Conservation (phyloP, 805 yeast genomes). For the Ogataea zsoltii region DNA sequence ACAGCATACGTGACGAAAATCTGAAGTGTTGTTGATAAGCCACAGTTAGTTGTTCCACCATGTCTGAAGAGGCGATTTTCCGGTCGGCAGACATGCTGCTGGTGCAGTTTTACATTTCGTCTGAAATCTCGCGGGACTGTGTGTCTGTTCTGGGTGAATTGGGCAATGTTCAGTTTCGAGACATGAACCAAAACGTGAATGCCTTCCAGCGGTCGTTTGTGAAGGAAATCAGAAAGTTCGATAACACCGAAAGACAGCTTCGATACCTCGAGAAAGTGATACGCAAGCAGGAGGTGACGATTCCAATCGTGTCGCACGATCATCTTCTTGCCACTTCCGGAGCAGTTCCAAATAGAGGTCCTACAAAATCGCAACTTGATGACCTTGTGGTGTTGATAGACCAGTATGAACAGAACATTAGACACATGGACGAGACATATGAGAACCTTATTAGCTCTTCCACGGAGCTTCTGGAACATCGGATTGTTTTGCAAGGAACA, state of each 20-base stretch:
- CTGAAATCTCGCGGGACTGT: conserved; percentile 84
- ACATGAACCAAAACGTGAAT: conserved; percentile 75
- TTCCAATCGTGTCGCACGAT: conserved; percentile 30
- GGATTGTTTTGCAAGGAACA: conserved; percentile 51
- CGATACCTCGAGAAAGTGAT: conserved; percentile 54
- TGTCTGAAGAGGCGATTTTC: conserved; percentile 24
- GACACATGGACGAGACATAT: conserved; percentile 68
- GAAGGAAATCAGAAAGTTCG: conserved; percentile 78
- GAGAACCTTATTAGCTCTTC: conserved; percentile 60
- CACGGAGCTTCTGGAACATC: conserved; percentile 63
- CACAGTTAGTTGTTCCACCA: no score
- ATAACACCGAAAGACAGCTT: conserved; percentile 86
- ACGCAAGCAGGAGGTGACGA: conserved; percentile 45
- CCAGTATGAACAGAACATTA: conserved; percentile 68
- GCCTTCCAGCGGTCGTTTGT: conserved; percentile 91
- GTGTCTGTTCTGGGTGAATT: conserved; percentile 85
- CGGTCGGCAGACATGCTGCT: conserved; percentile 95
- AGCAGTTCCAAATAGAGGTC: conserved; percentile 11
- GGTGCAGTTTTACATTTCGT: conserved; percentile 87
- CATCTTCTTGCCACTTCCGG: conserved; percentile 24
- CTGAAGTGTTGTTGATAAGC: no score
- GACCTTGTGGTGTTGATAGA: conserved; percentile 60
- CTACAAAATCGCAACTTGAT: conserved; percentile 66
- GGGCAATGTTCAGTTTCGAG: conserved; percentile 86
- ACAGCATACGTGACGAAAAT: no score